Evolutionary conservation across 345 rosid genomes (phyloP).

Genomic region (Hibiscus trionum): DNA sequence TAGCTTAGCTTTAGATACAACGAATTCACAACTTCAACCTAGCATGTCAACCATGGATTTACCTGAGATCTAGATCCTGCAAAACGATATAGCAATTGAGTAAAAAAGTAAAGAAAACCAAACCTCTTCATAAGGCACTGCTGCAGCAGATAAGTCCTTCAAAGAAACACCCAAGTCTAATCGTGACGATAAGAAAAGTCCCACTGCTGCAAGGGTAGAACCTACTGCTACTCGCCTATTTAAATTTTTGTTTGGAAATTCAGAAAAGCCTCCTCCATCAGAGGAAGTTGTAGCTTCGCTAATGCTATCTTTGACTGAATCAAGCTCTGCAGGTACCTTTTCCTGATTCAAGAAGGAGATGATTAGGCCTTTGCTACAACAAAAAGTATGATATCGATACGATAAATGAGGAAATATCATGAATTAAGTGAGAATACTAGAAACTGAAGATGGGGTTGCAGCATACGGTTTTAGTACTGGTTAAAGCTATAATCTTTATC

Average conservation of each 20-base stretch:
- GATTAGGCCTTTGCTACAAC: background rate
- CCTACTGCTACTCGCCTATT: conserved; percentile 48
- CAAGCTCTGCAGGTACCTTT: conserved; percentile 29
- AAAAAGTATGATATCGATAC: too few species aligned
- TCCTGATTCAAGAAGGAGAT: conserved; percentile 36
- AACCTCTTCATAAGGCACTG: conserved; percentile 73
- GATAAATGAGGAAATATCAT: background rate
- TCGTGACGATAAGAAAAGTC: conserved; percentile 50
- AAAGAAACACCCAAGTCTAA: conserved; percentile 74
- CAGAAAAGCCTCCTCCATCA: conserved; percentile 34
- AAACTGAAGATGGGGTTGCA: background rate
- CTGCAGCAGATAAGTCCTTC: conserved; percentile 63
- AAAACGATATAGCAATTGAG: background rate
- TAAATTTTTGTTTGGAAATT: conserved; percentile 52
- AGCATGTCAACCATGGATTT: background rate
- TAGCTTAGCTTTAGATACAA: background rate
- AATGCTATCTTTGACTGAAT: conserved; percentile 14
- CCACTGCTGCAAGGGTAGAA: conserved; percentile 47
- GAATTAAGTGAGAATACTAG: background rate
- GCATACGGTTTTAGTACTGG: background rate
- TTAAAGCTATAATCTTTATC: background rate
- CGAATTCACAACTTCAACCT: background rate
- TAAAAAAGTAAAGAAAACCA: background rate
- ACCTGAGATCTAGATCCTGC: background rate
- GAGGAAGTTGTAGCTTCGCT: conserved; percentile 19